These are phyloP conservation scores for Diaporthe ampelina DNA, from an alignment of 2,329 filamentous ascomycete genomes.

Conservation along the genomic window DNA sequence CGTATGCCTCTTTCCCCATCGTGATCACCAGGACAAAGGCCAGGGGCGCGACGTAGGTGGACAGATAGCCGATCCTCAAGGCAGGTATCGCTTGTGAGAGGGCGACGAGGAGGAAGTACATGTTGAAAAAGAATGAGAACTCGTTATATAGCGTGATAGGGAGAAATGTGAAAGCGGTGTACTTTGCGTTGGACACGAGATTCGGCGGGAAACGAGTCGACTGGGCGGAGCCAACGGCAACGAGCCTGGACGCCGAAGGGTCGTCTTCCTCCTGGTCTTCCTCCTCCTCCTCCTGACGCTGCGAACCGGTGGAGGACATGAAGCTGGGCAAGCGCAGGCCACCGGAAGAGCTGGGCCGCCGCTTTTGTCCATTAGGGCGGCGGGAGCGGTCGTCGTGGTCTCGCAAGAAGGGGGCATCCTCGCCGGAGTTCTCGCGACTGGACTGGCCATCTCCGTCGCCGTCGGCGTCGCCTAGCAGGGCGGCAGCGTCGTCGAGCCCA, in stretches of 20 bases:
- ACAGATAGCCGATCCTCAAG: conserved; percentile 92
- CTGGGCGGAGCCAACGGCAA: conserved; percentile 83
- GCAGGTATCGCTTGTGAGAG: conserved; percentile 92
- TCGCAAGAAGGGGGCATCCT: conserved; percentile 81
- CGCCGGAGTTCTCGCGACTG: conserved; percentile 67
- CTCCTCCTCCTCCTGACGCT: conserved; percentile 60
- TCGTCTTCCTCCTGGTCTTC: conserved; percentile 69
- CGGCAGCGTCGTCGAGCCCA: conserved; percentile 75
- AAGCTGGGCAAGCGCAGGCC: conserved; percentile 77
- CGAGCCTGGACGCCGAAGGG: conserved; percentile 78
- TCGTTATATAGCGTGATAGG: conserved; percentile 97
- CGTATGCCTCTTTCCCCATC: conserved; percentile 93
- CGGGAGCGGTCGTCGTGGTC: conserved; percentile 52
- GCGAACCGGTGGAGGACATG: conserved; percentile 60
- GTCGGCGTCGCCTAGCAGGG: conserved; percentile 65
- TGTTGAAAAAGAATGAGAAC: conserved; percentile 99
- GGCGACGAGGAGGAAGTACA: conserved; percentile 97
- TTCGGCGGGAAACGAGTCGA: conserved; percentile 87
- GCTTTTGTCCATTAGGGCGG: conserved; percentile 56
- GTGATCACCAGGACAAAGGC: conserved; percentile 94
- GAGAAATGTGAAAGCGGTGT: conserved; percentile 93
- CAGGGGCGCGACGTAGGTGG: conserved; percentile 92
- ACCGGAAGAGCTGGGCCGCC: conserved; percentile 59
- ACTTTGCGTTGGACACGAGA: conserved; percentile 96
- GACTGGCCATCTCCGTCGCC: conserved; percentile 60